phyloP scores from a whole-genome alignment of 2,329 filamentous ascomycete genomes.

The Trichoderma endophyticum region DNA sequence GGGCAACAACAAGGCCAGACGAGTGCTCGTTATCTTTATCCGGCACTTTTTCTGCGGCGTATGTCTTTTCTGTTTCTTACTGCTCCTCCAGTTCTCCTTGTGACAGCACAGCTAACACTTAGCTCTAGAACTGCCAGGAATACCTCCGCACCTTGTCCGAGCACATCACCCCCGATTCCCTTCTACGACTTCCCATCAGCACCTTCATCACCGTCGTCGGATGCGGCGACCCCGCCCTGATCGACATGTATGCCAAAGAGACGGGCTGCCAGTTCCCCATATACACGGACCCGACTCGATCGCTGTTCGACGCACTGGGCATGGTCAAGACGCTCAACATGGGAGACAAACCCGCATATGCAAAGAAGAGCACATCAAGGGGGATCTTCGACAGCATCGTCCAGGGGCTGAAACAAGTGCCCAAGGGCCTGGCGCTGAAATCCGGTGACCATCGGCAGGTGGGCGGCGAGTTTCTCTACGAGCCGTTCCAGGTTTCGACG shows the following conservation, averaged over 20 bases:
- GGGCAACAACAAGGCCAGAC: slow-evolving; percentile 49
- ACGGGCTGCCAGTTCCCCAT: slow-evolving; percentile 69
- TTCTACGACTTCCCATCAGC: slow-evolving; percentile 48
- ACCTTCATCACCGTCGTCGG: slow-evolving; percentile 69
- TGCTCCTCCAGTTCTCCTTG: not conserved
- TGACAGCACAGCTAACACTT: slow-evolving; percentile 20
- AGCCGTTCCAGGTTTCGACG: slow-evolving; percentile 47
- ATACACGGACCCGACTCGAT: slow-evolving; percentile 69
- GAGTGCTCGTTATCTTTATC: slow-evolving; percentile 69
- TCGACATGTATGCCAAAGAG: slow-evolving; percentile 61
- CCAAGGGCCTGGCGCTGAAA: slow-evolving; percentile 56
- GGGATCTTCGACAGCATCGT: slow-evolving; percentile 50
- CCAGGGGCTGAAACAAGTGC: slow-evolving; percentile 59
- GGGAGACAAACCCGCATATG: slow-evolving; percentile 62
- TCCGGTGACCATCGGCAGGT: slow-evolving; percentile 66
- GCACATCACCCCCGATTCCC: slow-evolving; percentile 52
- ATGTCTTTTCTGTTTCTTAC: slow-evolving; percentile 34
- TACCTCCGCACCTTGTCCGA: slow-evolving; percentile 63
- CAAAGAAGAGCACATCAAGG: slow-evolving; percentile 52
- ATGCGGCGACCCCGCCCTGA: slow-evolving; percentile 66
- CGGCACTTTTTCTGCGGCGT: slow-evolving; percentile 80
- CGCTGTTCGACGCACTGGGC: slow-evolving; percentile 63
- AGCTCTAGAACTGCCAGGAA: slow-evolving; percentile 67
- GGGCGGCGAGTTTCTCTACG: slow-evolving; percentile 77
- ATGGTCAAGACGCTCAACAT: slow-evolving; percentile 64